Base-by-base conservation (phyloP, 768 basidiomycete species). In the Amanita inopinata region DNA sequence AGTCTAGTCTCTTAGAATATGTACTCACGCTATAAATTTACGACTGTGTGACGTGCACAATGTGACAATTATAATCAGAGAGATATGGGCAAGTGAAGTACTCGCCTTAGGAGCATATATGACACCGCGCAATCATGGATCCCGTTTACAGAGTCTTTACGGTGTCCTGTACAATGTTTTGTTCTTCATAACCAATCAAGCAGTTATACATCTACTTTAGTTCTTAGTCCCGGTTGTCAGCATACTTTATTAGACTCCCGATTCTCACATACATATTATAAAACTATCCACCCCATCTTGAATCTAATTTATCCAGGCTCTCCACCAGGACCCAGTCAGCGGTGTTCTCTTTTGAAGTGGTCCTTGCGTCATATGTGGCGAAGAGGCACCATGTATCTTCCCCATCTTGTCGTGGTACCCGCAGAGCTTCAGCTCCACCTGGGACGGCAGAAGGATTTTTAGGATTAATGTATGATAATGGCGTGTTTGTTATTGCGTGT, bases 201-300 rank as follows among this genome's bases (percentile, higher is more conserved):
- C n/a, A n/a, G n/a, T 12, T 7, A 7, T 7, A 28, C 27, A 28
- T 7, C 12, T 28, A 25, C 6, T 23, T 17, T 11, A 12, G 17
- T 2, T 3, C 4, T 28, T 15, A 8, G 3, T 12, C 33, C 6
- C 17, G n/a, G 11, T 15, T 6, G 39, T 20, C 24, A 4, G 8
- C 27, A 31, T 5, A n/a, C 12, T 11, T 10, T 28, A 30, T 8
- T 9, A 38, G 17, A 24, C 10, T 14, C 19, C n/a, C 18, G 11
- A 12, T 7, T 23, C 25, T 24, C 15, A n/a, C 14, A 14, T 12
- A 17, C 43, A 14, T 14, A 17, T 73, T 31, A 25, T 47, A 9
- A 56, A 62, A 15, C 30, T 19, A 33, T 44, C 48, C 59, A 43
- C 54, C 53, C 53, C 63, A 56, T 50, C 66, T 46, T 53, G 55